Conservation (phyloP, 345 rosid genomes). For the Arabis hirsuta region DNA sequence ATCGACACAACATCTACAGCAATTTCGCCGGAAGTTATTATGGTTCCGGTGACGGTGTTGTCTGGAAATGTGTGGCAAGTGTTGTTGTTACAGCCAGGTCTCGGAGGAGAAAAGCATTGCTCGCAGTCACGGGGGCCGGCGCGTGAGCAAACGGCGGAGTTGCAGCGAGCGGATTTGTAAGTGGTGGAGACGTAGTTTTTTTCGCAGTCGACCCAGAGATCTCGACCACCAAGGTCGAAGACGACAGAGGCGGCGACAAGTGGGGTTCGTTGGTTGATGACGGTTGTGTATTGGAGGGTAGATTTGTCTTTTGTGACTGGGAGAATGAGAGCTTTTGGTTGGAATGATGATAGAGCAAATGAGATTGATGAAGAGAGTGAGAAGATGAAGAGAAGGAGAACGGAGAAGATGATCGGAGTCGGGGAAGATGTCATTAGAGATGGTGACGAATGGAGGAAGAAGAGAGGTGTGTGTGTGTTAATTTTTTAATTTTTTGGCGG, state of each 20-base stretch:
- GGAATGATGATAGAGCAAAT: slow-evolving; percentile 55
- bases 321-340: slow-evolving; percentile 64
- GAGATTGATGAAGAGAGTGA: slow-evolving; percentile 36
- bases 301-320: slow-evolving; percentile 65
- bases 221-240: slow-evolving; percentile 69
- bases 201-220: slow-evolving; percentile 70
- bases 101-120: slow-evolving; percentile 50
- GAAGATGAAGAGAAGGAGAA: slow-evolving; percentile 10
- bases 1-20: slow-evolving; percentile 61
- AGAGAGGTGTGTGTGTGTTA: background rate
- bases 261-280: slow-evolving; percentile 63
- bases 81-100: slow-evolving; percentile 77
- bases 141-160: slow-evolving; percentile 62
- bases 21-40: slow-evolving; percentile 57
- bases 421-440: slow-evolving; percentile 26
- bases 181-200: slow-evolving; percentile 61
- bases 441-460: background rate
- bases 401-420: background rate
- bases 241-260: slow-evolving; percentile 50
- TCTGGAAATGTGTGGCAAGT: slow-evolving; percentile 57
- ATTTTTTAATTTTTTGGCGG: background rate
- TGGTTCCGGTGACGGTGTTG: slow-evolving; percentile 51
- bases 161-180: slow-evolving; percentile 53
- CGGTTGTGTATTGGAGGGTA: slow-evolving; percentile 65
- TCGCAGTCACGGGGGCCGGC: slow-evolving; percentile 58